phyloP scores from a whole-genome alignment of 257 asterid species.

The Thymus quinquecostatus region DNA sequence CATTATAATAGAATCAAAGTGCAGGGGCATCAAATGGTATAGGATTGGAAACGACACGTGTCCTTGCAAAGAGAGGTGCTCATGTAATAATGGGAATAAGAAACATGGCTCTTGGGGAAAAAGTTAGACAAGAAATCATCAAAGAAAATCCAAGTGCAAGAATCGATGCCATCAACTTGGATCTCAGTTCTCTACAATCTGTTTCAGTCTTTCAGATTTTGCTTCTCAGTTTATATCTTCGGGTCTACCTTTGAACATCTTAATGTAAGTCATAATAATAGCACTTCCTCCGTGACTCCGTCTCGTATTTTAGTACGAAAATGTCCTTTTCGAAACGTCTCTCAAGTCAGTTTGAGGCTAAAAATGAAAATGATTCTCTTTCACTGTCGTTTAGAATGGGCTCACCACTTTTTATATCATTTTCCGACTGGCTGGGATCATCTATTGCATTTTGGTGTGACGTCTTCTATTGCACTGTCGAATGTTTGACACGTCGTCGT shows the following conservation, averaged over 20 bases:
- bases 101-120: constrained; percentile 56
- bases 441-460: too few relatives aligned
- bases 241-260: constrained; percentile 65
- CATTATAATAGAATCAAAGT: background rate
- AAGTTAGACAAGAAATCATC: constrained; percentile 56
- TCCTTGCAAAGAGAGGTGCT: constrained; percentile 82
- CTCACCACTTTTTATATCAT: too few relatives aligned
- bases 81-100: constrained; percentile 78
- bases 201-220: constrained; percentile 63
- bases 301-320: too few relatives aligned
- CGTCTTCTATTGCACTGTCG: too few relatives aligned
- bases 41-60: constrained; percentile 90
- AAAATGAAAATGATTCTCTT: too few relatives aligned
- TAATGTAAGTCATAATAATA: constrained; percentile 59
- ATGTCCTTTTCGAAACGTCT: too few relatives aligned
- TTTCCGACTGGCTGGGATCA: too few relatives aligned
- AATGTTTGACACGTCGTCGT: too few relatives aligned
- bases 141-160: constrained; percentile 68
- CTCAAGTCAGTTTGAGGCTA: too few relatives aligned
- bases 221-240: constrained; percentile 67
- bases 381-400: too few relatives aligned
- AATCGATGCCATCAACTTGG: constrained; percentile 78
- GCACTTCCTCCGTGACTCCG: too few relatives aligned
- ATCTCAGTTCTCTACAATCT: constrained; percentile 74
- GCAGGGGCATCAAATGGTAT: constrained; percentile 94